Evolutionary conservation across 345 rosid species (phyloP), one percentile per base, ranked within the genome.

Genomic region (Eucalyptus tenuipes): DNA sequence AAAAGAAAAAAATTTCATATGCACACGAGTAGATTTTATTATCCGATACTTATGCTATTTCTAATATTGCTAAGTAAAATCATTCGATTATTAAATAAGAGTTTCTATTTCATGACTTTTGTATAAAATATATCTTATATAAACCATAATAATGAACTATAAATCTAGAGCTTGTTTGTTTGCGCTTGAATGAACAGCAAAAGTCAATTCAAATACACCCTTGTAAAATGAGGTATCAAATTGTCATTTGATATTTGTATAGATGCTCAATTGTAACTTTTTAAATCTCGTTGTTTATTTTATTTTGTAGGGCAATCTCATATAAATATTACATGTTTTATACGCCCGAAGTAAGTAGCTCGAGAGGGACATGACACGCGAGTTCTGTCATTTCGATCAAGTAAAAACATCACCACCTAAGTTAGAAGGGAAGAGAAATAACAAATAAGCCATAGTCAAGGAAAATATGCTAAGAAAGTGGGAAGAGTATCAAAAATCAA

Each of bases 31-130:
- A 52, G 9, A 52, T 52, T 18, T 52, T 18, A 52, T 52, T 52
- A 52, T 52, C 1, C 9, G 0, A 52, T 52, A 52, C 24, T 18
- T 18, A 7, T 52, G 10, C 4, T 52, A 0, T 4, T 53, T 8
- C 27, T 8, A 53, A 22, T 4, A 20, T 53, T 22, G 59, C 5
- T 9, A 53, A 53, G 27, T 22, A 22, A 53, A 53, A 53, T 53
- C 59, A 22, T 53, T 55, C 0, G 1, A 55, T 53, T 22, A 55
- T 55, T 55, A 55, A 22, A 55, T 55, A 8, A 55, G 59, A 55
- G 27, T 55, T 53, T 55, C 59, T 22, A 55, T 4, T 22, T 9
- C 27, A 8, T 55, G 27, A 55, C 59, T 22, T 55, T 55, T 55
- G 27, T 55, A 55, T 55, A 22, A 22, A 55, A 55, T 22, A 4